A percentile compares a stretch with the other conserved stretches of the same genome.
Evolutionary conservation across 495 filamentous ascomycete species (phyloP).

Genomic region (Pyrenula aspistea): DNA sequence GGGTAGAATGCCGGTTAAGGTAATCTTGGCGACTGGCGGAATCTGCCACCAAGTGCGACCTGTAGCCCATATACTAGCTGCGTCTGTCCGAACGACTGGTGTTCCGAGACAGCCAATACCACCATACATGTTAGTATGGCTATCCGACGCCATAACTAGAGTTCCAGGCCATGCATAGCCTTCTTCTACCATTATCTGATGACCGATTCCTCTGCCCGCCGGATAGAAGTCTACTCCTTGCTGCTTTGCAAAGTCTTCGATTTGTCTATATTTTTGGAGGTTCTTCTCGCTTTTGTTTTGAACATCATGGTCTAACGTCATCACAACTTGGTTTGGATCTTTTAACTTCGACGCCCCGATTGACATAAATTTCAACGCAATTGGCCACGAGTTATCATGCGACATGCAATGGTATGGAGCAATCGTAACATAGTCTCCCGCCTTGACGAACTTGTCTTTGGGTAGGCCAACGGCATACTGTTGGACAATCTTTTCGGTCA

Average conservation of each 20-base stretch:
- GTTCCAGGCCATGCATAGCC: conserved; percentile 78
- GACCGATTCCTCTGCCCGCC: conserved; percentile 73
- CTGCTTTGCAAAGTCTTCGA: conserved; percentile 73
- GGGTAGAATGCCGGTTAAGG: conserved; percentile 62
- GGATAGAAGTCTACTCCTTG: conserved; percentile 80
- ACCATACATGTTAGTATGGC: conserved; percentile 87
- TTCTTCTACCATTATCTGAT: conserved; percentile 85
- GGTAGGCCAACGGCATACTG: conserved; percentile 58
- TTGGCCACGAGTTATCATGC: conserved; percentile 88
- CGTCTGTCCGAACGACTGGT: conserved; percentile 78
- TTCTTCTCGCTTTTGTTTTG: conserved; percentile 79
- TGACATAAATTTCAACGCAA: conserved; percentile 74
- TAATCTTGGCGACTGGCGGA: conserved; percentile 73
- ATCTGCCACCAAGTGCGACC: conserved; percentile 82
- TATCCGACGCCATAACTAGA: conserved; percentile 69
- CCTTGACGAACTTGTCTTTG: conserved; percentile 55
- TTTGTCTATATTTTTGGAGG: conserved; percentile 71
- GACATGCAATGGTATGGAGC: conserved; percentile 71
- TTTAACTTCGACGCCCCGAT: conserved; percentile 73
- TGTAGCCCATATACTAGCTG: conserved; percentile 77
- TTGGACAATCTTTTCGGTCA: conserved; percentile 91
- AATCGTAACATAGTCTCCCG: conserved; percentile 77
- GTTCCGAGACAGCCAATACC: conserved; percentile 69
- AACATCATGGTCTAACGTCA: conserved; percentile 90
- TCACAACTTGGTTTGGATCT: conserved; percentile 64